Percentiles rank a stretch among this genome's conserved stretches.
Conservation (phyloP, 345 rosid genomes). For the Rhodomyrtus tomentosa region DNA sequence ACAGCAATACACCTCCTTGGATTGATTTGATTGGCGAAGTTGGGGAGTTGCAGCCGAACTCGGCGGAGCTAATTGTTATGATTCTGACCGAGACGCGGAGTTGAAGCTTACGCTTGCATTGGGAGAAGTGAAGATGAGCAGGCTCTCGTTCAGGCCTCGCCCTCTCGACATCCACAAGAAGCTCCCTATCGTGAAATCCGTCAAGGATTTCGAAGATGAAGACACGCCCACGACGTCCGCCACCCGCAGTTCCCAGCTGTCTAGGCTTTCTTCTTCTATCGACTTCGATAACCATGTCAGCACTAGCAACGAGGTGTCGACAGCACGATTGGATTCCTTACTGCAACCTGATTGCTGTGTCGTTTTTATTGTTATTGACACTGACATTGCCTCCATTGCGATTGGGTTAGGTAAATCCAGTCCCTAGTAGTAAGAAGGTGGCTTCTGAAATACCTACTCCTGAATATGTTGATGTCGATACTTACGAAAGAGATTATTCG, state of each 20-base stretch:
- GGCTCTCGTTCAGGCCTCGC: constrained; percentile 91
- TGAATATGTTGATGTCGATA: constrained; percentile 74
- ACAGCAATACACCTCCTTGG: not conserved
- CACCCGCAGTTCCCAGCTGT: constrained; percentile 72
- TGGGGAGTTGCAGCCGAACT: not conserved
- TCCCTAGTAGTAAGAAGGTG: constrained; percentile 48
- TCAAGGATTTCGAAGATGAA: constrained; percentile 90
- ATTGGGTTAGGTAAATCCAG: constrained; percentile 6
- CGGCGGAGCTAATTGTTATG: not conserved
- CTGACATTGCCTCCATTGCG: constrained; percentile 18
- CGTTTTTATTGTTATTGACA: constrained; percentile 14
- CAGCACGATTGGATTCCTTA: not conserved
- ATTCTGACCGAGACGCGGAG: not conserved
- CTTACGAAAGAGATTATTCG: constrained; percentile 83
- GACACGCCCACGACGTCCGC: constrained; percentile 59
- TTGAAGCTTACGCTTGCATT: not conserved
- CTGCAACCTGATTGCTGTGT: not conserved
- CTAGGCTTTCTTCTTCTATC: constrained; percentile 31
- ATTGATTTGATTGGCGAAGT: not conserved
- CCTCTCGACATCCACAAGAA: constrained; percentile 95
- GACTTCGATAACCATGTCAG: constrained; percentile 1
- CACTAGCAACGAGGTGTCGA: not conserved
- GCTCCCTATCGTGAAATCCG: constrained; percentile 86
- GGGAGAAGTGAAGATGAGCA: constrained; percentile 42
- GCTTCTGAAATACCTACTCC: constrained; percentile 92